phyloP scores from a whole-genome alignment of 345 rosid species.

The Laguncularia racemosa region DNA sequence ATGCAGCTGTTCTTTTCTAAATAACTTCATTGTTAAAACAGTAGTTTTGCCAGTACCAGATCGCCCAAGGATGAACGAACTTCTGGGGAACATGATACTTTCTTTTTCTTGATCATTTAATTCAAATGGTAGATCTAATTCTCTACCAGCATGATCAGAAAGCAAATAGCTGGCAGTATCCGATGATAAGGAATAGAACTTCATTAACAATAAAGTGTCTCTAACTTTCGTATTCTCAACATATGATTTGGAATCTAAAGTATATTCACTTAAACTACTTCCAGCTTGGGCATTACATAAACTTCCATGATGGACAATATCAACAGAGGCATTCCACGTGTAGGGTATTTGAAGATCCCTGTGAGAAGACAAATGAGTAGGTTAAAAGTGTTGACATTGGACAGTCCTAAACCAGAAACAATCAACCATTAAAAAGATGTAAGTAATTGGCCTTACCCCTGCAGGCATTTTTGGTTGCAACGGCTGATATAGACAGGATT shows the following conservation, averaged over 20 bases:
- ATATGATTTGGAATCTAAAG: background rate
- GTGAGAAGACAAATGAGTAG: background rate
- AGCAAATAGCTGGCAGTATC: background rate
- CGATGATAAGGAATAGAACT: background rate
- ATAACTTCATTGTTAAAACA: background rate
- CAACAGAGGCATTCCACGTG: background rate
- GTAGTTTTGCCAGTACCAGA: background rate
- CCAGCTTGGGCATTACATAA: background rate
- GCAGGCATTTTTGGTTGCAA: conserved; percentile 30
- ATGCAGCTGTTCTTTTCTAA: background rate
- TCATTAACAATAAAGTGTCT: background rate
- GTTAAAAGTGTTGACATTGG: too few species aligned
- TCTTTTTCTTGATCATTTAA: conserved; percentile 17
- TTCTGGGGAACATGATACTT: background rate
- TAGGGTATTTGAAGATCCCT: background rate
- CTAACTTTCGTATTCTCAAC: background rate
- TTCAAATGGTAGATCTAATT: conserved; percentile 21
- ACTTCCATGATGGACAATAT: background rate
- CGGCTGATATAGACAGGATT: conserved; percentile 29
- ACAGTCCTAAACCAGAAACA: too few species aligned
- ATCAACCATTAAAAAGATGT: too few species aligned
- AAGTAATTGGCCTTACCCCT: too few species aligned
- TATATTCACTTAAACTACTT: background rate
- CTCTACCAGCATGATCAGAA: background rate
- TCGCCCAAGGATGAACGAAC: background rate